These are phyloP conservation scores for Diospyros lotus DNA, from an alignment of 148 eudicot genomes.

Conservation along the genomic window DNA sequence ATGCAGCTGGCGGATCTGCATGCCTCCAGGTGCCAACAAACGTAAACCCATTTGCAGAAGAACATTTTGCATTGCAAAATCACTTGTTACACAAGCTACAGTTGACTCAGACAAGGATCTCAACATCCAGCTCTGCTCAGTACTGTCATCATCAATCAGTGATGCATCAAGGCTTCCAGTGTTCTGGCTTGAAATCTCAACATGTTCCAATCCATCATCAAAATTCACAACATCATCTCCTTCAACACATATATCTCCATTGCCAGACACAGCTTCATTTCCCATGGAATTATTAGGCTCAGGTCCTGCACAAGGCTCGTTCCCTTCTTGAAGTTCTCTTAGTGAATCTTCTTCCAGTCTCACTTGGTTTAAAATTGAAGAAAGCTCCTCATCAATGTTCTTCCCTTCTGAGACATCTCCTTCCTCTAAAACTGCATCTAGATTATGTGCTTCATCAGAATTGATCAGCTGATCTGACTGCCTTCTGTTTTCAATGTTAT, in stretches of 20 bases:
- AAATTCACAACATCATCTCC: constrained; percentile 18
- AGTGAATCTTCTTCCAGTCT: constrained; percentile 57
- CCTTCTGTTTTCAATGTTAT: constrained; percentile 20
- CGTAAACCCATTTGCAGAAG: constrained; percentile 92
- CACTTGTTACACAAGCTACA: constrained; percentile 90
- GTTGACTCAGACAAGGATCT: constrained; percentile 85
- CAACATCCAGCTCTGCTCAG: constrained; percentile 90
- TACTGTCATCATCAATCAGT: constrained; percentile 57
- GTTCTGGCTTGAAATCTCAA: constrained; percentile 40
- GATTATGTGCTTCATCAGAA: constrained; percentile 23
- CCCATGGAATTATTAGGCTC: neutral
- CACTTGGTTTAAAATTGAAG: constrained; percentile 53
- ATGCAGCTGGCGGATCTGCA: constrained; percentile 95
- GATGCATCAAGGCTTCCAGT: constrained; percentile 53
- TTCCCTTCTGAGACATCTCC: constrained; percentile 8
- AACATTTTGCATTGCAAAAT: constrained; percentile 99
- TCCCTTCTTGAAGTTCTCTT: constrained; percentile 21
- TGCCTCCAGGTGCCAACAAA: constrained; percentile 93
- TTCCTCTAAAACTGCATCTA: constrained; percentile 24
- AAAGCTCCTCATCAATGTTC: constrained; percentile 38
- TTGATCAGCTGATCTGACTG: constrained; percentile 24
- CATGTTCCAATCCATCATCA: constrained; percentile 30
- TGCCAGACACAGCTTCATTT: constrained; percentile 7
- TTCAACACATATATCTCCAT: constrained; percentile 24
- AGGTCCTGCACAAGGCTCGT: constrained; percentile 18